These are phyloP conservation scores for Metschnikowia noctiluminum DNA, from an alignment of 805 yeast species.

Conservation along the genomic window DNA sequence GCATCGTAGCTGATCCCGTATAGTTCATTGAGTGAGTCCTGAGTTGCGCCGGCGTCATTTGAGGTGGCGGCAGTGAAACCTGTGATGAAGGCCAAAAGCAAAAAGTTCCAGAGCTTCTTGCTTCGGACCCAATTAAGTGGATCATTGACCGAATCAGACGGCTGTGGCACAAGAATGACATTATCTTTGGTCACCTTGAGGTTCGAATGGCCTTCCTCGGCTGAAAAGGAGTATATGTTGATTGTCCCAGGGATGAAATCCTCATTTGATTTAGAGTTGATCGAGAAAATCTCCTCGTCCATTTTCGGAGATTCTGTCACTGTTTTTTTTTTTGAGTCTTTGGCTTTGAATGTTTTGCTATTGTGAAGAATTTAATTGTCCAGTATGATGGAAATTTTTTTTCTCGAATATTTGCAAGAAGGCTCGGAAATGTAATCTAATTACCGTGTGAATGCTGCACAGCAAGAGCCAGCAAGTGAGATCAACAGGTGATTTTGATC, in stretches of 20 bases:
- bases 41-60: constrained; percentile 71
- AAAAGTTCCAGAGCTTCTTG: constrained; percentile 38
- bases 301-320: not conserved
- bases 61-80: constrained; percentile 72
- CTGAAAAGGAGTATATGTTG: constrained; percentile 15
- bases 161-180: constrained; percentile 45
- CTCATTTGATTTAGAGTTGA: constrained; percentile 14
- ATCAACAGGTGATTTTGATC: too few relatives aligned
- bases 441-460: too few relatives aligned
- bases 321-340: not conserved
- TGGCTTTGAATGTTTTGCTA: too few relatives aligned
- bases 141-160: constrained; percentile 48
- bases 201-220: constrained; percentile 11
- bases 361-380: too few relatives aligned
- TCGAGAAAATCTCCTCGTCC: constrained; percentile 9
- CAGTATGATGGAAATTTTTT: too few relatives aligned
- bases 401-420: not conserved
- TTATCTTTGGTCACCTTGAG: constrained; percentile 23
- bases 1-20: constrained; percentile 62
- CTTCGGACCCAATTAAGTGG: constrained; percentile 42
- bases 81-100: constrained; percentile 50
- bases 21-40: constrained; percentile 59
- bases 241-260: constrained; percentile 20
- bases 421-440: too few relatives aligned
- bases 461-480: too few relatives aligned